Evolutionary conservation across 1,139 yeast genomes (phyloP), one percentile per base, ranked within the genome.

Genomic region (Protomyces inundatus): DNA sequence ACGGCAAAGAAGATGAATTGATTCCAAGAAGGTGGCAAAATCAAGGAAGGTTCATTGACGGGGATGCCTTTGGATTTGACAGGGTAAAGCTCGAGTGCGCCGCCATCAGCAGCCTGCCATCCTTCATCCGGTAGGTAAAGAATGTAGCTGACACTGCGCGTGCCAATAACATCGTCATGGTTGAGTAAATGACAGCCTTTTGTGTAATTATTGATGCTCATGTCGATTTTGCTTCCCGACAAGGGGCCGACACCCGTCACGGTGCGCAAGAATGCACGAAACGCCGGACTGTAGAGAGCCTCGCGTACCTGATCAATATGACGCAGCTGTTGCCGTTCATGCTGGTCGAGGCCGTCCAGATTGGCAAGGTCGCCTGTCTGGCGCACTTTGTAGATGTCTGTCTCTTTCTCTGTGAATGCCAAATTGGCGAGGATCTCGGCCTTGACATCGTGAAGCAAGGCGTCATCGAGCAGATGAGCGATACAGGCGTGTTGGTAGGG

Each of bases 341-440:
- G 83, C 80, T 85, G 81, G 68, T 89, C 83, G 67, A 95, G 79
- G 0, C 97, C 97, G 0, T 95, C 87, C 58, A 95, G 77, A 73
- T 95, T 95, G 51, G 97, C 97, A 70, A 95, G 80, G 74, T 95
- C 98, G 35, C 98, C 99, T 57, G 95, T 87, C 75, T 95, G 99
- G 73, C 81, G 66, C 39, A 95, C 96, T 74, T 90, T 91, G 76
- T 95, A 95, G 67, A 95, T 95, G 72, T 95, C 98, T 0, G 99
- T 95, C 75, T 95, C 98, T 75, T 93, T 95, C 71, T 86, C 84
- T 23, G 98, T 90, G 77, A 95, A 95, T 55, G 88, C 95, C 66
- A 95, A 86, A 71, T 90, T 88, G 5, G 80, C 78, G 70, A 89
- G 81, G 48, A 95, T 91, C 73, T 95, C 98, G 65, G 82, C 82